Evolutionary conservation across 2,329 filamentous ascomycete genomes (phyloP), one percentile per base, ranked within the genome.

Genomic region (Aspergillus ustus): DNA sequence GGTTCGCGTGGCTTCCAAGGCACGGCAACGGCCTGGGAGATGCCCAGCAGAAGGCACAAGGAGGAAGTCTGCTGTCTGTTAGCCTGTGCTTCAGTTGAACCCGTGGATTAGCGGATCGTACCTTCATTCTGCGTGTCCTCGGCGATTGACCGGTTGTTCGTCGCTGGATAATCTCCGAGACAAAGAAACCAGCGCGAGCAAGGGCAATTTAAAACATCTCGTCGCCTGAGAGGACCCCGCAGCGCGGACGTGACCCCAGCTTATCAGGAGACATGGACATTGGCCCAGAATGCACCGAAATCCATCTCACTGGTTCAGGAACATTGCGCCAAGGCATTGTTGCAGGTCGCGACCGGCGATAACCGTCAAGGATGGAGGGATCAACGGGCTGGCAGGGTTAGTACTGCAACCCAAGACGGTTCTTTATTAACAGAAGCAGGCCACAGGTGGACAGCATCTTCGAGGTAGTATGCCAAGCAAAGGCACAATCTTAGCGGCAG

Each of bases 1-100:
- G 87, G 86, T 57, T 85, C 83, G 62, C 82, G 78, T 8, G 85
- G 83, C 54, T 81, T 75, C 34, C 86, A 82, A 5, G 83, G 79
- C 50, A 84, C 83, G 28, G 85, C 80, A 68, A 81, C 78, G 40
- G 74, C 75, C 52, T 73, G 70, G 58, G 63, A 60, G 37, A 70
- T 44, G 55, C 63, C 55, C 43, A 61, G 57, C 43, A 66, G 52
- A 22, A 66, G 45, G 4, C 52, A 45, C 20, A 62, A 54, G 34
- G 48, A 19, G 20, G 57, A 59, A 9, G 44, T 49, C 63, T 65
- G 45, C 9, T 31, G 8, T 13, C 6, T 25, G 2, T 56, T 50
- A 57, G 45, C 45, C 37, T 7, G 4, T n/a, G n/a, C 11, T 40
- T 40, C 20, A 13, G 11, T 31, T n/a, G 34, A 13, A 20, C 1